Base-by-base conservation (phyloP, 1,284 basidiomycete genomes). In the Ustilago esculenta region DNA sequence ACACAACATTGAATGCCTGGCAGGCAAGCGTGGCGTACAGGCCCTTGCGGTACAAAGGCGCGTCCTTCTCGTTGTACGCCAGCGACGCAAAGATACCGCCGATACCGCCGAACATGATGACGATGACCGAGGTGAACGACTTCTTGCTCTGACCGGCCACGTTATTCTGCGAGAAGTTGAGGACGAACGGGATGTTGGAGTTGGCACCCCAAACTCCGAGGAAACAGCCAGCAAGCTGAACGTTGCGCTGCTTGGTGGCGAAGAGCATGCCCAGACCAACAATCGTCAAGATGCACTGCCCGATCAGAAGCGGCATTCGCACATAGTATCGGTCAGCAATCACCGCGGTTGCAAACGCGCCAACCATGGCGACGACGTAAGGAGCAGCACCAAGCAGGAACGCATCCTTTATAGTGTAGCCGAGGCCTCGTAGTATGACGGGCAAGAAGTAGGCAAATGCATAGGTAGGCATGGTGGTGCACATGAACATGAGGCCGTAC, bases 11-110 rank as follows among this genome's bases (percentile, higher is more conserved):
- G 60, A 76, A 63, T n/a, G 56, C 47, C 58, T 72, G 66, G 57
- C 58, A 59, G 7, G 58, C 72, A 15, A 76, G 44, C 18, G 72
- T 72, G 46, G 73, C 59, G 53, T 65, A 71, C n/a, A 77, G 61
- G 37, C 76, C 76, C 41, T 63, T 55, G 23, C 67, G 56, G 70
- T 77, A 77, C 40, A 63, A 54, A 21, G 75, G 74, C n/a, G 76
- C 72, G 21, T 76, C 68, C 57, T 68, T 59, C 56, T 73, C 63
- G 52, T 77, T 76, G 78, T 76, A 82, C 21, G 76, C 68, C 25
- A 77, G 57, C 15, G 80, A 80, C 15, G 83, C 82, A 49, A 84
- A 67, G 70, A 85, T 84, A 50, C 84, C 84, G 20, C 84, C 84
- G 27, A 84, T 60, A 54, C 83, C 83, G 39, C 83, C 84, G 46